These are phyloP conservation scores for Solanum dulcamara DNA, from an alignment of 257 asterid species.

Conservation along the genomic window DNA sequence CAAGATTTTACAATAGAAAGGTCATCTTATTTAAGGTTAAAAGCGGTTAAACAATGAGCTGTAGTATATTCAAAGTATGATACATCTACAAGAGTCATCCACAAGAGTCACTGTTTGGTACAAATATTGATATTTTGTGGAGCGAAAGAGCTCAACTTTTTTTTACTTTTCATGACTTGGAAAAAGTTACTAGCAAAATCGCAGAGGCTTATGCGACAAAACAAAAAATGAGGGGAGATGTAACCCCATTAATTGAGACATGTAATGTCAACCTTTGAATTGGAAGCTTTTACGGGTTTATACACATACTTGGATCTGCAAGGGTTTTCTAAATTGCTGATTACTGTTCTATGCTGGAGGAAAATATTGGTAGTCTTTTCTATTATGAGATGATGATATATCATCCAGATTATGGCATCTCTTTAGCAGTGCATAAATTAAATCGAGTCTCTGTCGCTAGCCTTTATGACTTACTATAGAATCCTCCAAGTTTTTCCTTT, in stretches of 20 bases:
- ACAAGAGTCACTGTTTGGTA: neutral
- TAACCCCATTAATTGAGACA: neutral
- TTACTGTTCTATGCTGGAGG: neutral
- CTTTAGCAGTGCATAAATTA: neutral
- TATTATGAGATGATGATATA: neutral
- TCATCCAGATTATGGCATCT: neutral
- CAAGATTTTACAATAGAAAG: neutral
- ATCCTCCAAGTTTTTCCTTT: neutral
- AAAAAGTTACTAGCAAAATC: neutral
- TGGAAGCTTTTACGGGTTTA: neutral
- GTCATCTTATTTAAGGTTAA: neutral
- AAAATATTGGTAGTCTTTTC: neutral
- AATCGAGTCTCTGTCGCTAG: neutral
- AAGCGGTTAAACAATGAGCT: neutral
- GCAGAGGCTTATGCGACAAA: neutral
- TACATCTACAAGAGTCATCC: neutral
- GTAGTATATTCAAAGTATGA: neutral
- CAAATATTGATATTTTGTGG: neutral
- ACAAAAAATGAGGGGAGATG: neutral
- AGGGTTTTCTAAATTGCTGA: neutral
- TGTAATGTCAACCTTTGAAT: neutral
- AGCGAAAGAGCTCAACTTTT: neutral
- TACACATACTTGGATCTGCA: neutral
- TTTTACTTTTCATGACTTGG: neutral
- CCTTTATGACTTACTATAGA: neutral